phyloP scores from a whole-genome alignment of 2,329 filamentous ascomycete species.

The Epichloe sibirici region DNA sequence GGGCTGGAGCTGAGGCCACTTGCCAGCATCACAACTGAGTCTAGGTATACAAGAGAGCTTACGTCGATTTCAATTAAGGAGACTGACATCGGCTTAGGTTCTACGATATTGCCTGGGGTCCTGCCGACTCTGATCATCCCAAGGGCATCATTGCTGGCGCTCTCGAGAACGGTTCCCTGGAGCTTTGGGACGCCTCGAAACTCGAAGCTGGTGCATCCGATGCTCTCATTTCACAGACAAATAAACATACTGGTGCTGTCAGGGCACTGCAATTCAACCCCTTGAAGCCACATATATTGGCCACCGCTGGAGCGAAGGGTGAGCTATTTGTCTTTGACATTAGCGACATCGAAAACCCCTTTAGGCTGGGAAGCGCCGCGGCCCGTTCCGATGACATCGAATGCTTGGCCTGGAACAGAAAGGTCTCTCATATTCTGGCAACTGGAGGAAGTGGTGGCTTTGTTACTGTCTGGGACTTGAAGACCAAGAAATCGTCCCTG shows the following conservation, averaged over 20 bases:
- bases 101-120: constrained; percentile 92
- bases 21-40: constrained; percentile 74
- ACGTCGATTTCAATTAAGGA: not conserved
- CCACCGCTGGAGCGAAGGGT: constrained; percentile 86
- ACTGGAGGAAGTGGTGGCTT: constrained; percentile 89
- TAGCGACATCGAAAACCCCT: constrained; percentile 78
- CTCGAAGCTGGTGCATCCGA: constrained; percentile 48
- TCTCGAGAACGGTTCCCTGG: constrained; percentile 84
- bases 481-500: constrained; percentile 93
- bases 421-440: constrained; percentile 89
- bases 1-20: constrained; percentile 76
- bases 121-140: constrained; percentile 64
- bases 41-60: constrained; percentile 48
- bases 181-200: constrained; percentile 81
- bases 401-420: constrained; percentile 96
- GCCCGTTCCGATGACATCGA: constrained; percentile 92
- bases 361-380: constrained; percentile 75
- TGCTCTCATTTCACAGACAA: constrained; percentile 73
- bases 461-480: constrained; percentile 96
- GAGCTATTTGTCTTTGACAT: constrained; percentile 94
- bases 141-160: constrained; percentile 89
- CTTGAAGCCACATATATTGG: constrained; percentile 77
- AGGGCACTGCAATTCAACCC: constrained; percentile 97
- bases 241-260: constrained; percentile 84
- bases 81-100: constrained; percentile 47